Base-by-base conservation (phyloP, 371 early-diverging fungal species). In the Coelomomyces lativittatus region DNA sequence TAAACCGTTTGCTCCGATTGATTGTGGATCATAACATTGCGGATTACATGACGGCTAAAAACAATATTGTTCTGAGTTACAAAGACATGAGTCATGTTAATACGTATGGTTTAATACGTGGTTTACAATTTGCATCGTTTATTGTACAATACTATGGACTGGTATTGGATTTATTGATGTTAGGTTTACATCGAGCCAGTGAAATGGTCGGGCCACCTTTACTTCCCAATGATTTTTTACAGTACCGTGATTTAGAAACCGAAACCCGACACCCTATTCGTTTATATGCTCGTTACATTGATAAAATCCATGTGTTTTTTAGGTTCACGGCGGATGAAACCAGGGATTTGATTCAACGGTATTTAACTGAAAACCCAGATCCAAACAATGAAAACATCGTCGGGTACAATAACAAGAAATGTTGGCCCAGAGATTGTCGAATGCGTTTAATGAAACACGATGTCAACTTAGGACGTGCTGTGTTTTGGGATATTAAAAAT, bases 11-110 rank as follows among this genome's bases (percentile, higher is more conserved):
- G 33, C 65, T 99, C 54, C 82, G 91, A 44, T 70, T 97, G 37
- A 83, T 97, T 63, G 70, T 98, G 40, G 97, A 97, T 65, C 92
- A 92, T 70, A 92, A 91, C 57, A 68, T 99, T 61, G 96, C 95
- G 19, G 93, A 97, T 56, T 98, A 98, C 63, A 93, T 98, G 73
- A 89, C 96, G 0, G 88, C 90, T 49, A 93, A 98, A 71, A 92
- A 93, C 70, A 95, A 93, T 65, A 85, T 91, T 38, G 88, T 81
- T 7, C 64, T 99, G 48, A 85, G 75, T 49, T 99, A 96, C 76
- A 99, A 98, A 77, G 99, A 99, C 57, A 98, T 98, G 91, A 83
- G 83, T 61, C 96, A 91, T 66, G 86, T 85, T 48, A 97, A 98
- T 62, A 79, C 86, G 12, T 86, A 85, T 58, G 99, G 99, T 53